Evolutionary conservation across 805 yeast species (phyloP).

Genomic region (Nakazawaea holstii): DNA sequence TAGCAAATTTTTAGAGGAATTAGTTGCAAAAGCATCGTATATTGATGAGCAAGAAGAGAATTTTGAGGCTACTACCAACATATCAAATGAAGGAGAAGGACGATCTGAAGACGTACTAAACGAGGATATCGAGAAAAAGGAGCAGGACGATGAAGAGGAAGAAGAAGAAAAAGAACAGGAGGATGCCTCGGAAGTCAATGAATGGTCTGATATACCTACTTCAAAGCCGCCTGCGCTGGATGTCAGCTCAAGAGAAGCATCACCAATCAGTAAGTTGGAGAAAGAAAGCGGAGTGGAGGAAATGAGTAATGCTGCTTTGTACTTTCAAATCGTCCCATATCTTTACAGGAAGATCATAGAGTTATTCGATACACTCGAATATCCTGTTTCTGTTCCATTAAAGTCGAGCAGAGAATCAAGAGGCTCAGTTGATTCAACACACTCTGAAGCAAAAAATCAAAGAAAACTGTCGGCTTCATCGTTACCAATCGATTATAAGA

Average conservation of each 20-base stretch:
- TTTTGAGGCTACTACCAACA: neutral
- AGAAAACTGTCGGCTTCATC: neutral
- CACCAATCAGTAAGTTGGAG: conserved; percentile 1
- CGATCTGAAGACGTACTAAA: conserved; percentile 15
- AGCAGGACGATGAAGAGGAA: conserved; percentile 14
- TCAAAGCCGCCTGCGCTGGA: neutral
- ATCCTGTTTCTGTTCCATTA: conserved; percentile 17
- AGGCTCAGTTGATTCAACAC: neutral
- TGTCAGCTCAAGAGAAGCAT: conserved; percentile 18
- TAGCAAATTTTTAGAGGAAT: conserved; percentile 27
- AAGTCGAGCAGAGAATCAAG: conserved; percentile 9
- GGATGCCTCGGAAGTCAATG: neutral
- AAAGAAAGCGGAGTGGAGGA: conserved; percentile 2
- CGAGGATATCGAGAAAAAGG: conserved; percentile 11
- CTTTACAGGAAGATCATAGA: conserved; percentile 22
- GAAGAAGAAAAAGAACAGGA: neutral
- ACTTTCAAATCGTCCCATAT: conserved; percentile 30
- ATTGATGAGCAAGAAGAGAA: conserved; percentile 28
- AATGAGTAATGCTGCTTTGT: conserved; percentile 27
- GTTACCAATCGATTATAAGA: conserved; percentile 22
- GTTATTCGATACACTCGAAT: conserved; percentile 18
- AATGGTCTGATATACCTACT: conserved; percentile 1
- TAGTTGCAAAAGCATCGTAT: conserved; percentile 25
- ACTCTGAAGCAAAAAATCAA: conserved; percentile 1
- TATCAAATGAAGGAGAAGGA: neutral